phyloP scores from a whole-genome alignment of 257 asterid genomes.

The Capsicum pubescens region DNA sequence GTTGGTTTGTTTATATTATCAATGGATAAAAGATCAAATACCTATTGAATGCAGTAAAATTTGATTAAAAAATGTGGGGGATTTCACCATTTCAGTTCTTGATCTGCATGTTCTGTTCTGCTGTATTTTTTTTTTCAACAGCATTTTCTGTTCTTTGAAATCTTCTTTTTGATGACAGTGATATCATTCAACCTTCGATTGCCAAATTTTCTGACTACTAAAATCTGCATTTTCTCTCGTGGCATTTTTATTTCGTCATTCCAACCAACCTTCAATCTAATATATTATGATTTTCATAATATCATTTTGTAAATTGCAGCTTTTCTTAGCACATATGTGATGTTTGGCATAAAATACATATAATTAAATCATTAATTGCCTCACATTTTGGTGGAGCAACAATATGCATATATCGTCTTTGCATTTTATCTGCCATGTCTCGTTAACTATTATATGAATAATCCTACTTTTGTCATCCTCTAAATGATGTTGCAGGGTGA shows the following conservation, averaged over 20 bases:
- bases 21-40: neutral
- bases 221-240: neutral
- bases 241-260: neutral
- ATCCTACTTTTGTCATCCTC: neutral
- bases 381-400: neutral
- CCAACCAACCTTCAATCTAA: neutral
- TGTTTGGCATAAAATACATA: no score
- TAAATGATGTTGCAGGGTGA: conserved; percentile 59
- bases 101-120: neutral
- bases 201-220: neutral
- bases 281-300: neutral
- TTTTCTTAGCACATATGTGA: neutral
- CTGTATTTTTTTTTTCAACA: no score
- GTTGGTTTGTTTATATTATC: neutral
- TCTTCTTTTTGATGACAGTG: no score
- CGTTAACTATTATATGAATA: neutral
- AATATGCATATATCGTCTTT: neutral
- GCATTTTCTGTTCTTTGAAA: no score
- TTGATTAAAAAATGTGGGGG: neutral
- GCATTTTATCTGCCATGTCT: neutral
- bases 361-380: neutral
- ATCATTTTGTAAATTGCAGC: neutral
- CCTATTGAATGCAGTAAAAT: neutral
- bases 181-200: neutral
- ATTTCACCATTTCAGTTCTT: neutral